Evolutionary conservation across 225 moss, liverwort and hornwort genomes (phyloP).

Genomic region (Thuidium tamariscinum): DNA sequence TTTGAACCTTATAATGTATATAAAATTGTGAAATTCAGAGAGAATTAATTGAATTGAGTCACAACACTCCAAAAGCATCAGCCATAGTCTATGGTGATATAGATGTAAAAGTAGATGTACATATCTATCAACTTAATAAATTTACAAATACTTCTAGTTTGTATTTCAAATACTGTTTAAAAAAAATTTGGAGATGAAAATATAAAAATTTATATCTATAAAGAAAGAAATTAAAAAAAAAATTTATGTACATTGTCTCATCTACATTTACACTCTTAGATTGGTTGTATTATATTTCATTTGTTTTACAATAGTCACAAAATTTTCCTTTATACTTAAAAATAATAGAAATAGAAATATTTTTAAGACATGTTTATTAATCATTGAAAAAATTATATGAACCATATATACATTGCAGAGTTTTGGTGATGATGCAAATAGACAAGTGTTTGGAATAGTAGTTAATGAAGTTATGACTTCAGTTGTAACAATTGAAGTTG

Average conservation of each 20-base stretch:
- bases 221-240: not conserved
- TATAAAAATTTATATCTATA: not conserved
- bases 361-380: too few species aligned
- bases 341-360: not conserved
- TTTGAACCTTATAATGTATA: not conserved
- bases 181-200: not conserved
- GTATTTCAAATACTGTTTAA: not conserved
- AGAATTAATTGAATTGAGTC: not conserved
- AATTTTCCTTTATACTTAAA: not conserved
- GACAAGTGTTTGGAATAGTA: constrained; percentile 3
- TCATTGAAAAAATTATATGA: not conserved
- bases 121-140: not conserved
- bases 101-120: not conserved
- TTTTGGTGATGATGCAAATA: not conserved
- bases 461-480: constrained; percentile 21
- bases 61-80: not conserved
- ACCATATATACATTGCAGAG: not conserved
- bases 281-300: not conserved
- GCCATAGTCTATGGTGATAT: not conserved
- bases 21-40: not conserved
- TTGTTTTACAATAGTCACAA: not conserved
- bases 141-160: not conserved
- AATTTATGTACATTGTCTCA: too few species aligned
- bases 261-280: not conserved
- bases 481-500: constrained; percentile 9